Percentiles rank a stretch among this genome's conserved stretches.
Conservation (phyloP, 192 early-diverging fungal genomes). For the Funneliformis mosseae region DNA sequence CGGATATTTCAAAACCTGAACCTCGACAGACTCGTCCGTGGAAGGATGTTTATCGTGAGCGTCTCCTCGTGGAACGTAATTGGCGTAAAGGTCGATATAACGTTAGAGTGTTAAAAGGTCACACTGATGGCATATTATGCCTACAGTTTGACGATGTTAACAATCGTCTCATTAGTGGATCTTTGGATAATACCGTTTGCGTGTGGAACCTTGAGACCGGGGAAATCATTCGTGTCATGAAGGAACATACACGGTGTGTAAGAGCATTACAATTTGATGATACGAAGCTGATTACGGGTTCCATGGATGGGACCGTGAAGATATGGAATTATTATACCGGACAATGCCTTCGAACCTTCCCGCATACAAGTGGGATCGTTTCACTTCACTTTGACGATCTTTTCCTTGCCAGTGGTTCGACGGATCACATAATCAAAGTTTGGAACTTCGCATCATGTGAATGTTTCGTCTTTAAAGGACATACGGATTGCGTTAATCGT, state of each 20-base stretch:
- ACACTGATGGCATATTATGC: conserved; percentile 89
- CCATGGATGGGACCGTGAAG: conserved; percentile 87
- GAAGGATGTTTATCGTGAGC: conserved; percentile 96
- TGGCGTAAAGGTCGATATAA: conserved; percentile 86
- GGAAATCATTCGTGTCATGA: conserved; percentile 73
- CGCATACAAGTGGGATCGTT: conserved; percentile 77
- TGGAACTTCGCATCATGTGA: conserved; percentile 78
- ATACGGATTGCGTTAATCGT: conserved; percentile 90
- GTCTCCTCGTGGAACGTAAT: conserved; percentile 88
- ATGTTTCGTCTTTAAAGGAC: conserved; percentile 75
- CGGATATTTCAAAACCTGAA: conserved; percentile 24
- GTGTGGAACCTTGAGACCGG: conserved; percentile 90
- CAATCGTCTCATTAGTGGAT: conserved; percentile 78
- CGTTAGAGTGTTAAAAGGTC: conserved; percentile 67
- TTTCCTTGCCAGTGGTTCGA: conserved; percentile 84
- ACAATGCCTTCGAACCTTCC: conserved; percentile 80
- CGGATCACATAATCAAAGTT: conserved; percentile 82
- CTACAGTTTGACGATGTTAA: conserved; percentile 80
- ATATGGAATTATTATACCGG: conserved; percentile 94
- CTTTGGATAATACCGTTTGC: conserved; percentile 83
- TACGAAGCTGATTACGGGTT: conserved; percentile 88
- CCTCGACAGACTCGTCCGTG: conserved; percentile 55
- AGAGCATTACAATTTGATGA: conserved; percentile 94
- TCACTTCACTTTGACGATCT: conserved; percentile 82
- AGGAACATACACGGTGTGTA: conserved; percentile 86